phyloP scores from a whole-genome alignment of 2,329 filamentous ascomycete species.

The Lasiodiplodia sp. region DNA sequence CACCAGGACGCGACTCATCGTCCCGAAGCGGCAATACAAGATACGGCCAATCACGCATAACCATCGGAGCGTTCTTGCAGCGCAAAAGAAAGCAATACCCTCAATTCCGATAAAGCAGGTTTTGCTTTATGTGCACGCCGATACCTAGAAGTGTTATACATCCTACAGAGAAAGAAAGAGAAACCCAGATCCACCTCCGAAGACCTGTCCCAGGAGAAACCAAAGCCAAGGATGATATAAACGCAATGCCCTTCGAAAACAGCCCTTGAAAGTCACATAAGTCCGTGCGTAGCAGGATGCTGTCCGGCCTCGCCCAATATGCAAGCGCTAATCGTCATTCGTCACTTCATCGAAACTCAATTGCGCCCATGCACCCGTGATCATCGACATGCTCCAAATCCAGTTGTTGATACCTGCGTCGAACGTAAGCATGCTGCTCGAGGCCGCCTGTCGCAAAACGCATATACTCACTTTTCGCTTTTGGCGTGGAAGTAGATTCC shows the following conservation, averaged over 20 bases:
- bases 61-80: neutral
- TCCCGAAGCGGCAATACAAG: constrained; percentile 17
- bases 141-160: constrained; percentile 30
- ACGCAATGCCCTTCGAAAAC: constrained; percentile 25
- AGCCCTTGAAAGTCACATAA: constrained; percentile 18
- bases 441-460: neutral
- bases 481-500: constrained; percentile 98
- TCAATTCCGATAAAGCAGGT: constrained; percentile 24
- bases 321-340: constrained; percentile 32
- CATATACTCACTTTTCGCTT: constrained; percentile 85
- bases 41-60: constrained; percentile 4
- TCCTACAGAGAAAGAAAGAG: constrained; percentile 23
- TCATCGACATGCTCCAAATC: constrained; percentile 89
- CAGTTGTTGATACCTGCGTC: constrained; percentile 82
- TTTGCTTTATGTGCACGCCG: constrained; percentile 30
- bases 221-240: constrained; percentile 29
- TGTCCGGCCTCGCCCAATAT: constrained; percentile 28
- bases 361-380: constrained; percentile 79
- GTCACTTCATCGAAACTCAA: constrained; percentile 80
- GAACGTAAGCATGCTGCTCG: neutral
- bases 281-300: constrained; percentile 5
- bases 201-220: constrained; percentile 29
- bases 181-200: constrained; percentile 24
- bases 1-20: constrained; percentile 2
- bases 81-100: constrained; percentile 8